Evolutionary conservation across 805 yeast species (phyloP).

Genomic region (Yarrowia divulgata): DNA sequence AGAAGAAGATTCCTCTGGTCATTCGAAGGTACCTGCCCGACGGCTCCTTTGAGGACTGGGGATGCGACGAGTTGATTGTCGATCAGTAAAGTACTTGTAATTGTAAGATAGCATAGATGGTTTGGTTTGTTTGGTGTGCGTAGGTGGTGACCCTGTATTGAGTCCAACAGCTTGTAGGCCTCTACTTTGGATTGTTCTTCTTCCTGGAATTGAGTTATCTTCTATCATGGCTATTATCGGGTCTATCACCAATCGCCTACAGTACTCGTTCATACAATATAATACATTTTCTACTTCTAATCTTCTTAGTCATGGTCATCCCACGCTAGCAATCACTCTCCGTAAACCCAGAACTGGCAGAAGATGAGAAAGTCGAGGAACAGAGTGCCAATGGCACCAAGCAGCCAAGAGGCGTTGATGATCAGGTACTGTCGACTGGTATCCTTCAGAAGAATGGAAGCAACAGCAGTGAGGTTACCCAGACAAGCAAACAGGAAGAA

Average conservation of each 20-base stretch:
- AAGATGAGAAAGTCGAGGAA: constrained; percentile 83
- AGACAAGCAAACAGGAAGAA: constrained; percentile 94
- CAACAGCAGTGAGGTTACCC: constrained; percentile 90
- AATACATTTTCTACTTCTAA: constrained; percentile 12
- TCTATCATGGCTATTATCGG: too few species aligned
- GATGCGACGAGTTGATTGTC: constrained; percentile 94
- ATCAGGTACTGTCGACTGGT: constrained; percentile 71
- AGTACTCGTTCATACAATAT: not conserved
- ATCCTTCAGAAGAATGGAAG: constrained; percentile 80
- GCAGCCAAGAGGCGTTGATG: constrained; percentile 90
- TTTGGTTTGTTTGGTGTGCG: not conserved
- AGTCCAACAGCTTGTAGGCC: too few species aligned
- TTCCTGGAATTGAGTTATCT: too few species aligned
- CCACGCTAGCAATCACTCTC: constrained; percentile 13
- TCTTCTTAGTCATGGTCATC: not conserved
- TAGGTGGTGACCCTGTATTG: too few species aligned
- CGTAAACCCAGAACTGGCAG: constrained; percentile 80
- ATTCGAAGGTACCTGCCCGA: constrained; percentile 97
- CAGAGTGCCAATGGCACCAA: constrained; percentile 90
- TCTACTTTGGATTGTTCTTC: too few species aligned
- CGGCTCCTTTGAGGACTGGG: constrained; percentile 98
- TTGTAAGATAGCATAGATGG: constrained; percentile 30
- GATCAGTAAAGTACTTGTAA: constrained; percentile 63
- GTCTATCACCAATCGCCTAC: too few species aligned
- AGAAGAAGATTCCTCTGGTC: constrained; percentile 92